Percentiles rank a stretch among this genome's conserved stretches.
phyloP scores from a whole-genome alignment of 1,139 yeast species.

The Geotrichum bryndzae region DNA sequence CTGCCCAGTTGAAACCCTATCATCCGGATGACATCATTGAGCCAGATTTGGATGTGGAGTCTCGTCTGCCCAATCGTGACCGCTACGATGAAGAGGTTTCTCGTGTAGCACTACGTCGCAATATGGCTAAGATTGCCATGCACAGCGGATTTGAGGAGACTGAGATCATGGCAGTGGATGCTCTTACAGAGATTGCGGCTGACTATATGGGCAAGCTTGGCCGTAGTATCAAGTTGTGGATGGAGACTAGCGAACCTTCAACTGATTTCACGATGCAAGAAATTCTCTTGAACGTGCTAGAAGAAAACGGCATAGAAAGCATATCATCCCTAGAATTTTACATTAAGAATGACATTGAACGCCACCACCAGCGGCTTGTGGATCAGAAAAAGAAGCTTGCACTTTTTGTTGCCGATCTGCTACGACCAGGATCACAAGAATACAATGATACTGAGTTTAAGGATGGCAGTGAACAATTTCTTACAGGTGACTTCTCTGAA shows the following conservation, averaged over 20 bases:
- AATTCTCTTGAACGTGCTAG: constrained; percentile 53
- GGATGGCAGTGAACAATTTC: constrained; percentile 88
- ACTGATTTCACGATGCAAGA: constrained; percentile 40
- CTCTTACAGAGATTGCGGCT: constrained; percentile 79
- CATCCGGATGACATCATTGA: constrained; percentile 58
- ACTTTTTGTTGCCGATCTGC: constrained; percentile 67
- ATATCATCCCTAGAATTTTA: constrained; percentile 73
- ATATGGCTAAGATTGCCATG: constrained; percentile 78
- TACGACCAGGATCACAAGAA: constrained; percentile 71
- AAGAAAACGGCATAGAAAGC: constrained; percentile 79
- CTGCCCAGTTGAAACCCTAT: constrained; percentile 67
- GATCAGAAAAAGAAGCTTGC: constrained; percentile 67
- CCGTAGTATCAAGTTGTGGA: constrained; percentile 60
- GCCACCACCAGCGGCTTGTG: constrained; percentile 61
- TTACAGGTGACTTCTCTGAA: constrained; percentile 89
- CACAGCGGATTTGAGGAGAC: constrained; percentile 88
- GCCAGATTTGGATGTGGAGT: constrained; percentile 68
- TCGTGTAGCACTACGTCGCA: constrained; percentile 58
- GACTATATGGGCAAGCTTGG: constrained; percentile 71
- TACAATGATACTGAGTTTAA: constrained; percentile 71
- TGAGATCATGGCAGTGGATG: constrained; percentile 69
- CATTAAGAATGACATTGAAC: constrained; percentile 64
- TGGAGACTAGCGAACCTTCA: constrained; percentile 34
- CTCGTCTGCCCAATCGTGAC: constrained; percentile 67
- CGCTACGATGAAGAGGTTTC: constrained; percentile 52